Evolutionary conservation across 805 yeast species (phyloP), one percentile per base, ranked within the genome.

Genomic region (Candida nonsorbophila): DNA sequence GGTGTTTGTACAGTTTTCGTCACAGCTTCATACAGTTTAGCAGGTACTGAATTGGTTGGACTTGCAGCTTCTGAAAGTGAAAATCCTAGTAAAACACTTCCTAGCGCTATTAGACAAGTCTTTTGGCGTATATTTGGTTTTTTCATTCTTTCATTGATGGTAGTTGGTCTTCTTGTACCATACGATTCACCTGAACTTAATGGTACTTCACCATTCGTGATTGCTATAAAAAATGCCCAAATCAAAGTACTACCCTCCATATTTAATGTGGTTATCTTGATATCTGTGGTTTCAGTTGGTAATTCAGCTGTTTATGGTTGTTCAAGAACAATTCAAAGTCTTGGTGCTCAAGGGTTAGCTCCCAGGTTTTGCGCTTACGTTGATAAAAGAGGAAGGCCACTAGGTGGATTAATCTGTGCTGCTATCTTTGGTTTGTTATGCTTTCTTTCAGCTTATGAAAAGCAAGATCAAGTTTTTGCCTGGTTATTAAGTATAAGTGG

Each of bases 211-310:
- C 90, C 90, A 15, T 81, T 80, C 49, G 88, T 81, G 41, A 69
- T 81, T 53, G 86, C 88, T 22, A 73, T 80, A 33, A 60, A 67
- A 17, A 58, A 67, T 30, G 82, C 74, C 16, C 79, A 81, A 42
- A 74, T 81, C 40, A 60, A 58, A 27, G 82, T 75, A 23, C 67
- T 80, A 27, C 88, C 88, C 29, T 74, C 79, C 29, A 72, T 82
- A 38, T 79, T 82, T 63, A 82, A 82, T 49, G 84, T 77, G 13
- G 85, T 81, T 24, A 79, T 82, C 41, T 62, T 82, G 58, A 54
- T 81, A 34, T 78, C 88, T 3, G 85, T 82, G 16, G 55, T 79
- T 32, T 80, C 87, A 6, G 88, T 81, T 30, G 87, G 86, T 42
- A 82, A 81, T 62, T 75, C 86, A 14, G 74, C 87, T 2, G 74